Base-by-base conservation (phyloP, 371 early-diverging fungal species). In the Mucor mucedo region DNA sequence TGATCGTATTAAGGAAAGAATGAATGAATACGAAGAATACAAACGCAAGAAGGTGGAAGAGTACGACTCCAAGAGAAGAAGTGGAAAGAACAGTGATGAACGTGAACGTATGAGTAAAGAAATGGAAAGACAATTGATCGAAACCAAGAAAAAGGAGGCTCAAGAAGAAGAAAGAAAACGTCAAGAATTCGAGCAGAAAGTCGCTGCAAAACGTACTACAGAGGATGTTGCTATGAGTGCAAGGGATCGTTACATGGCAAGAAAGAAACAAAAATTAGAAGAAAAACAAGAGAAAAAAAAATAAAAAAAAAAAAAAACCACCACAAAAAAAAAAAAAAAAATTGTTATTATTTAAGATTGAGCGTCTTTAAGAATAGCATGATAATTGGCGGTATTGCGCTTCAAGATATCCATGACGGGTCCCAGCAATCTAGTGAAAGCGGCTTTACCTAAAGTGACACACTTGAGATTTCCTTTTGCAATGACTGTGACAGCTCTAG, bases 401-500 rank as follows among this genome's bases (percentile, higher is more conserved):
- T 92, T 89, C 63, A 96, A 84, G 53, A 95, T 94, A 71, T 95
- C 93, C 54, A 93, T 87, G 42, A 94, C 90, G 27, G 96, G 96
- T 3, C 97, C 97, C 9, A 97, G 82, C 47, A 97, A 83, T 32
- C 97, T 88, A 52, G 89, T 90, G 73, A 97, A 97, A 29, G 96
- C 93, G 62, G 90, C 87, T 77, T 93, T 94, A 65, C 92, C 93
- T 60, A 96, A 79, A 5, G 93, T 90, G 2, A 94, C 97, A 67
- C 93, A 91, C 84, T 96, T 96, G 57, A 95, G 80, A 63, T 89
- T 85, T 38, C 95, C 93, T 38, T 86, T 84, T 35, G 97, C 93
- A 35, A 78, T 71, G 14, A 97, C 89, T 41, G 95, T 93, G 13
- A 95, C 97, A 62, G 88, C 88, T 59, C 97, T 84, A 35, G 95